Conservation (phyloP, 805 yeast genomes). For the Nakazawaea ambrosiae region DNA sequence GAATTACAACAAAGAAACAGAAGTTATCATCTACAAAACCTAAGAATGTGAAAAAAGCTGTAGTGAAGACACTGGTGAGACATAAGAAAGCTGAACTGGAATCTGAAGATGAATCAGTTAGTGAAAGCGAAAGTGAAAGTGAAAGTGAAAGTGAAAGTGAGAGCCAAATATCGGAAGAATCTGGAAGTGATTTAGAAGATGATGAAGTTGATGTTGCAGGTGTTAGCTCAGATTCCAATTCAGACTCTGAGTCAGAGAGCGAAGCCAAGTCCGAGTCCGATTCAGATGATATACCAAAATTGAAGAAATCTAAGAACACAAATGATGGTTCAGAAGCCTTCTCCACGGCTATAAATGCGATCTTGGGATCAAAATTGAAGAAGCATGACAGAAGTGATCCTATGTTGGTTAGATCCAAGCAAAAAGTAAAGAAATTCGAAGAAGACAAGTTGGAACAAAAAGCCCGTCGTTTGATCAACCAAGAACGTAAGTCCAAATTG, state of each 20-base stretch:
- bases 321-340: conserved; percentile 74
- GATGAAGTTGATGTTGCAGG: too few relatives aligned
- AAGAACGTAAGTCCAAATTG: conserved; percentile 63
- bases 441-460: conserved; percentile 76
- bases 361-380: conserved; percentile 77
- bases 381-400: conserved; percentile 90
- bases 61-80: neutral
- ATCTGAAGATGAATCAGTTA: neutral
- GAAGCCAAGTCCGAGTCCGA: conserved; percentile 17
- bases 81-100: neutral
- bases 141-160: conserved; percentile 15
- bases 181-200: too few relatives aligned
- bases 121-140: neutral
- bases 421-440: conserved; percentile 66
- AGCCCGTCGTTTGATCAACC: conserved; percentile 62
- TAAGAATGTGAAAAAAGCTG: neutral
- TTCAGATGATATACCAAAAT: conserved; percentile 27
- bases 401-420: conserved; percentile 76
- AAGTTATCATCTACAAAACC: neutral
- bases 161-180: conserved; percentile 1
- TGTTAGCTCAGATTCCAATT: conserved; percentile 10
- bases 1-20: conserved; percentile 1
- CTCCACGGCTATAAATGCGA: conserved; percentile 77
- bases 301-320: conserved; percentile 46
- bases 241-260: conserved; percentile 9